Conservation (phyloP, 306 rosid species). For the Ammopiptanthus mongolicus region DNA sequence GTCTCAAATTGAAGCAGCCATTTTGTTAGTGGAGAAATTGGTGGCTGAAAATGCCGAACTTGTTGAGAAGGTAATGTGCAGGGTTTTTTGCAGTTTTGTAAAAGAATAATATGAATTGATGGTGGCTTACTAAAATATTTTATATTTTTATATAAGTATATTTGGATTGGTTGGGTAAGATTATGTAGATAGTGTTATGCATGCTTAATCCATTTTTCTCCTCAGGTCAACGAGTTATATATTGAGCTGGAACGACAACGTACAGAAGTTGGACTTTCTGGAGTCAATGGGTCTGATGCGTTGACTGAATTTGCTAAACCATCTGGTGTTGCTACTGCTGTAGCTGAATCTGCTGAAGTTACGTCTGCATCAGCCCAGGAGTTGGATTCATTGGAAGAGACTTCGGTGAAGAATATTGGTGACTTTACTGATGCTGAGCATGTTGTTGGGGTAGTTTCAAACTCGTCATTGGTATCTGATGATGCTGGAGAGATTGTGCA, state of each 20-base stretch:
- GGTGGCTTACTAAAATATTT: neutral
- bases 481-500: constrained; percentile 61
- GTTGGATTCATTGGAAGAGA: constrained; percentile 30
- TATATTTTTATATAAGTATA: neutral
- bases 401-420: constrained; percentile 23
- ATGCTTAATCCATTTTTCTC: neutral
- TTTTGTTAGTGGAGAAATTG: constrained; percentile 59
- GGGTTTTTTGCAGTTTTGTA: neutral
- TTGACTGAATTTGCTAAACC: constrained; percentile 23
- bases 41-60: constrained; percentile 76
- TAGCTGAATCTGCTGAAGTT: constrained; percentile 30
- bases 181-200: constrained; percentile 9
- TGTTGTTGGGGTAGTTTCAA: constrained; percentile 12
- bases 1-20: constrained; percentile 69
- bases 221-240: constrained; percentile 58
- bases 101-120: neutral
- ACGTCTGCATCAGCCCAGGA: constrained; percentile 13
- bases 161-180: constrained; percentile 17
- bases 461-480: constrained; percentile 27
- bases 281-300: constrained; percentile 19
- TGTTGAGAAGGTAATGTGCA: constrained; percentile 71
- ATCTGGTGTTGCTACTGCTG: neutral
- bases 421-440: constrained; percentile 20
- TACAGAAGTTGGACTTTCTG: constrained; percentile 29
- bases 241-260: constrained; percentile 41